These are phyloP conservation scores for Lithospermum erythrorhizon DNA, from an alignment of 257 asterid species.

Conservation along the genomic window DNA sequence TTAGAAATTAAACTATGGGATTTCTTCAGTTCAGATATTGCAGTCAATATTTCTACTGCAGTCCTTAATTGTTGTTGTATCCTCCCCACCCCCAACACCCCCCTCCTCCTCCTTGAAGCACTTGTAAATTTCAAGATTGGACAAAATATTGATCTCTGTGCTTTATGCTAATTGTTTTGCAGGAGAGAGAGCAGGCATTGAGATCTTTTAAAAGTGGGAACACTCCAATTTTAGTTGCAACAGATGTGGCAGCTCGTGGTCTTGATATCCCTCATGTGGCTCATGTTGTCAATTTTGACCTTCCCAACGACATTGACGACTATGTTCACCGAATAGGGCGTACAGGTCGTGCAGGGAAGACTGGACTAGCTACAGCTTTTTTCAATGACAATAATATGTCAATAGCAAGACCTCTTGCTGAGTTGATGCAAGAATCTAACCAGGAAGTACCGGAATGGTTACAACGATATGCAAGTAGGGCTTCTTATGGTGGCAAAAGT, in stretches of 20 bases:
- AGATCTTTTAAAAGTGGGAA: conserved; percentile 77
- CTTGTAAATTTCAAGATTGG: not conserved
- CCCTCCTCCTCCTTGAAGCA: too few relatives aligned
- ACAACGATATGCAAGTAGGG: conserved; percentile 52
- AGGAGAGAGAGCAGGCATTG: conserved; percentile 76
- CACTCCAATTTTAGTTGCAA: conserved; percentile 83
- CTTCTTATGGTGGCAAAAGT: conserved; percentile 44
- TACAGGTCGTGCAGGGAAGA: conserved; percentile 86
- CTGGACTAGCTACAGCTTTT: conserved; percentile 82
- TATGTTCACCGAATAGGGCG: conserved; percentile 87
- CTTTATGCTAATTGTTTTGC: conserved; percentile 12
- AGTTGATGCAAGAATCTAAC: conserved; percentile 72
- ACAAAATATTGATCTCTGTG: not conserved
- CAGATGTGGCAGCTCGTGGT: conserved; percentile 91
- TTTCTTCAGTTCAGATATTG: too few relatives aligned
- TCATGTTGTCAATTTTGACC: conserved; percentile 76
- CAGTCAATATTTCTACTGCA: too few relatives aligned
- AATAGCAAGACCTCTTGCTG: conserved; percentile 55
- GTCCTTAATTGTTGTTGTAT: not conserved
- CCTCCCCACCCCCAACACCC: too few relatives aligned
- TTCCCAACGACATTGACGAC: conserved; percentile 79
- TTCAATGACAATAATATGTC: conserved; percentile 61
- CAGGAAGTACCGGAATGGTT: conserved; percentile 91
- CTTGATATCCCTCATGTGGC: conserved; percentile 83
- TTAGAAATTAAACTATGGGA: too few relatives aligned